Base-by-base conservation (phyloP, 2,329 filamentous ascomycete species). In the Teratosphaeria nubilosa region DNA sequence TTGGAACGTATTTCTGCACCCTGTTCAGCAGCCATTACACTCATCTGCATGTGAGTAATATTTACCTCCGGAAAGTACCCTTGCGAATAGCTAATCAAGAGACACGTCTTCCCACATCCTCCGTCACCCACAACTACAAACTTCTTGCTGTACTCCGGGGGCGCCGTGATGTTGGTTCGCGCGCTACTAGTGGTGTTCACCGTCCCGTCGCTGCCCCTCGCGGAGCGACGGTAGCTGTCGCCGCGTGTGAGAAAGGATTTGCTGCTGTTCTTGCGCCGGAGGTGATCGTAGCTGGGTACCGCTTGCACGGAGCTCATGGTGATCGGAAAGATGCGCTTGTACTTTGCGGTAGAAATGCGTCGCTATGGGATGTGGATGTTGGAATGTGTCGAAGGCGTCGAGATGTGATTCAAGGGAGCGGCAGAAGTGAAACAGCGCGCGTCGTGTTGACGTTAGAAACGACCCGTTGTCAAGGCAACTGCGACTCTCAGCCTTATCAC, bases 81-180 rank as follows among this genome's bases (percentile, higher is more conserved):
- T 78, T 97, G 91, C 70, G 91, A 95, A 79, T 97, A 99, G 77
- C 91, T 96, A 76, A 99, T 99, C 75, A 99, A 80, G 66, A 99
- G 80, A 79, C 94, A 99, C 9, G 94, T 99, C 85, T 99, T 99
- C 69, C 94, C 94, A 75, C 94, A 99, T 62, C 94, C 94, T 68
- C 94, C 94, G 74, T 99, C 94, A 62, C 94, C 94, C 52, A 99
- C 94, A 55, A 99, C 94, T 51, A 99, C 94, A 72, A 99, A 94
- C 82, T 99, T 99, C 81, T 99, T 99, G 66, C 92, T 97, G 77
- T 94, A 96, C 58, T 90, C 84, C 3, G 92, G 91, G 25, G 88
- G 90, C 72, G 95, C 90, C 54, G 92, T 96, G 75, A 92, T 83
- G 73, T 90, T 86, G 56, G 92, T 96, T 61, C 82, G 86, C 60